Evolutionary conservation across 1,284 basidiomycete genomes (phyloP).

Genomic region (Leccinum subrobustum): DNA sequence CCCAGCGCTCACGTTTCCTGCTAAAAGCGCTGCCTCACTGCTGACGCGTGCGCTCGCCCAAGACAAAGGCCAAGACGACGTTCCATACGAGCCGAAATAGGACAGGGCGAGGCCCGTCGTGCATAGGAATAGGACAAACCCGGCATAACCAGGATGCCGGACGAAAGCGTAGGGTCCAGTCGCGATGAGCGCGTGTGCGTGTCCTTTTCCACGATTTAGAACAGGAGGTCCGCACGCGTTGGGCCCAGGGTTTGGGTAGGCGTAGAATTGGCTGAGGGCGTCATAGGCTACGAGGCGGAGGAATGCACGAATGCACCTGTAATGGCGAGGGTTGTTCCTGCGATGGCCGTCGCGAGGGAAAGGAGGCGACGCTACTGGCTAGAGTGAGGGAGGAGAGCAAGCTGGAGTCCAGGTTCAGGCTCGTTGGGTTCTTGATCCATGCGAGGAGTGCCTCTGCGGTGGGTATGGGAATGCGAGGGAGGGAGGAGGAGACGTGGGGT

Average conservation of each 20-base stretch:
- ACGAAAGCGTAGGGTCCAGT: constrained; percentile 29
- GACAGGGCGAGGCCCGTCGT: constrained; percentile 12
- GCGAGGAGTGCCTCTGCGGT: background rate
- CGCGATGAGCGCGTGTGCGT: constrained; percentile 30
- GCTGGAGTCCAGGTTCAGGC: background rate
- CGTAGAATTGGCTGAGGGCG: constrained; percentile 28
- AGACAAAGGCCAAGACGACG: background rate
- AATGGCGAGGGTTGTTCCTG: constrained; percentile 18
- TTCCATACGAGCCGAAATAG: constrained; percentile 1
- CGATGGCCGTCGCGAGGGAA: background rate
- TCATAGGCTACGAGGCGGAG: constrained; percentile 22
- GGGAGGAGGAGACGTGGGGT: constrained; percentile 3
- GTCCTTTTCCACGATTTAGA: background rate
- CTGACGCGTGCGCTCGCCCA: background rate
- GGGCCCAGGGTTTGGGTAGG: constrained; percentile 14
- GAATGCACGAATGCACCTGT: constrained; percentile 10
- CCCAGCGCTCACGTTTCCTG: background rate
- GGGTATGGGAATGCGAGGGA: background rate
- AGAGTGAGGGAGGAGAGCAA: background rate
- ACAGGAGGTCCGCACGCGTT: constrained; percentile 7
- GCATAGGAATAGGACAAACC: constrained; percentile 18
- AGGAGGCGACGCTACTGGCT: background rate
- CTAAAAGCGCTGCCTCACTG: background rate
- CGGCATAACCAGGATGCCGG: constrained; percentile 34
- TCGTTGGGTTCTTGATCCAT: background rate